Percentiles rank a stretch among this genome's conserved stretches.
Conservation (phyloP, 768 basidiomycete genomes). For the Mycena maculata region DNA sequence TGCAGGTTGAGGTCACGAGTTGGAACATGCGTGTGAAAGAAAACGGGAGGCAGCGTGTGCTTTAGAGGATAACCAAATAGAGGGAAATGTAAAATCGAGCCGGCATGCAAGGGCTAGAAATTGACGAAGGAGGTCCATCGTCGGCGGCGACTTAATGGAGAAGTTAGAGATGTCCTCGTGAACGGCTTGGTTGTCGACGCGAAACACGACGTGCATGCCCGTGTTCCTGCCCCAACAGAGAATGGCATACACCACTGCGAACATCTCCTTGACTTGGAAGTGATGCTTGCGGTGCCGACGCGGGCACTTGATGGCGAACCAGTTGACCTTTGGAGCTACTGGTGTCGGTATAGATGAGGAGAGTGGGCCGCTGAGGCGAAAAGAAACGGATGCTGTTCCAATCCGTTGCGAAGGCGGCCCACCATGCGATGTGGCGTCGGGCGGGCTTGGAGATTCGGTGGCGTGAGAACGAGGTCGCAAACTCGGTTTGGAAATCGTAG, state of each 20-base stretch:
- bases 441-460: slow-evolving; percentile 34
- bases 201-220: slow-evolving; percentile 27
- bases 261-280: slow-evolving; percentile 31
- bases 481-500: background rate
- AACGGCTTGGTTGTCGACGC: slow-evolving; percentile 28
- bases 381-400: slow-evolving; percentile 33
- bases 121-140: too few species aligned
- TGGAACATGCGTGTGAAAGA: slow-evolving; percentile 40
- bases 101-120: slow-evolving; percentile 34
- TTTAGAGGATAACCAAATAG: slow-evolving; percentile 35
- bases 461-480: slow-evolving; percentile 21
- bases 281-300: slow-evolving; percentile 34
- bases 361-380: slow-evolving; percentile 11
- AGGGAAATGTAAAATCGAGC: slow-evolving; percentile 39
- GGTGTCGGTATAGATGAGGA: too few species aligned
- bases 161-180: background rate
- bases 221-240: background rate
- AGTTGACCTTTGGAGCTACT: slow-evolving; percentile 32
- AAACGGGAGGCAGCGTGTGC: slow-evolving; percentile 45
- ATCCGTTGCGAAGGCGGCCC: slow-evolving; percentile 7
- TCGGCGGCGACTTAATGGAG: slow-evolving; percentile 13
- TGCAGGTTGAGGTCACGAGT: slow-evolving; percentile 35
- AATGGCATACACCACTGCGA: too few species aligned
- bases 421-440: slow-evolving; percentile 39
- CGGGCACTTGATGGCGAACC: slow-evolving; percentile 39